A percentile compares a stretch with the other conserved stretches of the same genome.
These are phyloP conservation scores for Corchorus olitorius DNA, from an alignment of 345 rosid genomes.

Conservation along the genomic window DNA sequence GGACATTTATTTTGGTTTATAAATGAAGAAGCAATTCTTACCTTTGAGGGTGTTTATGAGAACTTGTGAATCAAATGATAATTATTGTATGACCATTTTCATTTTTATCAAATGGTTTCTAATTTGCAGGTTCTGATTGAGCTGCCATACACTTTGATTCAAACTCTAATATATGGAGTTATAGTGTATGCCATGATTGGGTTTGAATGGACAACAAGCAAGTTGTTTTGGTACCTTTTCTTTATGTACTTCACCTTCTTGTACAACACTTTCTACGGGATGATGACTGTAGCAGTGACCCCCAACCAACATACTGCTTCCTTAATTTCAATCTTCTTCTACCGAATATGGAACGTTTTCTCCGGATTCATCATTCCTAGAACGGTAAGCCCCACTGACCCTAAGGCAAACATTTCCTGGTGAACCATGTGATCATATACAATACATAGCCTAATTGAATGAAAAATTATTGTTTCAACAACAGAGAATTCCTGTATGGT, in stretches of 20 bases:
- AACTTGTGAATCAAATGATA: no score
- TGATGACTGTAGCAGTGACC: conserved; percentile 64
- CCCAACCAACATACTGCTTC: conserved; percentile 56
- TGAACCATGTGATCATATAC: background rate
- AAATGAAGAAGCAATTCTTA: no score
- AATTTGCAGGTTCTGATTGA: conserved; percentile 50
- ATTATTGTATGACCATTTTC: background rate
- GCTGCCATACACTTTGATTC: conserved; percentile 49
- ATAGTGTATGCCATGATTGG: conserved; percentile 60
- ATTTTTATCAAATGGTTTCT: no score
- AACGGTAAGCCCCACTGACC: conserved; percentile 29
- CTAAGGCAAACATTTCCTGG: background rate
- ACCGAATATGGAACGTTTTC: conserved; percentile 56
- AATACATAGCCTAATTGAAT: background rate
- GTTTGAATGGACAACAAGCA: conserved; percentile 48
- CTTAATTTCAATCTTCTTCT: conserved; percentile 47
- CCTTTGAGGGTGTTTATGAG: no score
- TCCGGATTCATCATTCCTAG: conserved; percentile 62
- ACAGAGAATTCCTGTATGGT: conserved; percentile 69
- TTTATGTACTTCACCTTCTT: conserved; percentile 58
- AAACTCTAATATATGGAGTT: conserved; percentile 43
- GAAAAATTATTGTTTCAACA: background rate
- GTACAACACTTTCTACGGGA: conserved; percentile 62
- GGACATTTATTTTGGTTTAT: background rate
- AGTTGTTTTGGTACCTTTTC: conserved; percentile 67